Percentiles rank a stretch among this genome's conserved stretches.
Conservation (phyloP, 306 rosid genomes). For the Gastrolobium villosum region DNA sequence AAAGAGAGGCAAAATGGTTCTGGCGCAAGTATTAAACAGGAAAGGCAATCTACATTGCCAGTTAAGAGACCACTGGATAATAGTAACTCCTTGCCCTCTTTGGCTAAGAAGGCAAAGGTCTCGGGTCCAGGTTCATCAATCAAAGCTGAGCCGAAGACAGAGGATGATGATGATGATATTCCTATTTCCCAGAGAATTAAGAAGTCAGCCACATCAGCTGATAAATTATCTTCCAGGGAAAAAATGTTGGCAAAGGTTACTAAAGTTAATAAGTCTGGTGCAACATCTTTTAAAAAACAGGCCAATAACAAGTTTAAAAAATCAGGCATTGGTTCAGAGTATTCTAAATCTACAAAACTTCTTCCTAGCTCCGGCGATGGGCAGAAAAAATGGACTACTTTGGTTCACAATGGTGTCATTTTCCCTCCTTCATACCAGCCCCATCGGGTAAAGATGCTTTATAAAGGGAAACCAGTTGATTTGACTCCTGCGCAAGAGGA, state of each 20-base stretch:
- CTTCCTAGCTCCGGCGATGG: slow-evolving; percentile 94
- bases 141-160: slow-evolving; percentile 48
- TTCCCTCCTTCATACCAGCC: slow-evolving; percentile 90
- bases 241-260: slow-evolving; percentile 45
- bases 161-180: slow-evolving; percentile 56
- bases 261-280: slow-evolving; percentile 55
- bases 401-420: slow-evolving; percentile 95
- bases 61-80: slow-evolving; percentile 56
- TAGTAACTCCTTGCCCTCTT: slow-evolving; percentile 37
- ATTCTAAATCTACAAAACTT: slow-evolving; percentile 78
- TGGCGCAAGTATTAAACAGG: slow-evolving; percentile 42
- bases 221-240: slow-evolving; percentile 47
- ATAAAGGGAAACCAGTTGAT: slow-evolving; percentile 78
- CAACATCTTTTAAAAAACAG: slow-evolving; percentile 53
- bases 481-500: slow-evolving; percentile 95
- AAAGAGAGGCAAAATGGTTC: slow-evolving; percentile 52
- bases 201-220: slow-evolving; percentile 36
- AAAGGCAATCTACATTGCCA: slow-evolving; percentile 40
- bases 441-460: slow-evolving; percentile 84
- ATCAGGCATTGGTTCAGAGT: slow-evolving; percentile 63
- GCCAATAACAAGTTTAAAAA: slow-evolving; percentile 52
- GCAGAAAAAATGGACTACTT: slow-evolving; percentile 94
- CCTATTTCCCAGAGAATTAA: slow-evolving; percentile 54
- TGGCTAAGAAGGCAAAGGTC: slow-evolving; percentile 56
- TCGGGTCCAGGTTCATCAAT: slow-evolving; percentile 41